Percentiles rank a stretch among this genome's conserved stretches.
phyloP scores from a whole-genome alignment of 2,329 filamentous ascomycete genomes.

The Cadophora gregata region DNA sequence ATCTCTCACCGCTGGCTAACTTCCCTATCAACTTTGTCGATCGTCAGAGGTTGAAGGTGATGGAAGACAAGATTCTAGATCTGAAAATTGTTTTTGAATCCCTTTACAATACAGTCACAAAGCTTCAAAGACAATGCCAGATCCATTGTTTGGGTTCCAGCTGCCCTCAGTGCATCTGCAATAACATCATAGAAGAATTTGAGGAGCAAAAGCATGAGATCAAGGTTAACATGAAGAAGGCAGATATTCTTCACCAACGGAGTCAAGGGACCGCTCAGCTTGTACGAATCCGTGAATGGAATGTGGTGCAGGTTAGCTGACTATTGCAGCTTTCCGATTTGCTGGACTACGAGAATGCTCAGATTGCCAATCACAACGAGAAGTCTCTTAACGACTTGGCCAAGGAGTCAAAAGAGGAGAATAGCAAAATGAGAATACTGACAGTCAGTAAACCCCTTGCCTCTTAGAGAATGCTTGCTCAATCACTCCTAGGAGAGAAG shows the following conservation, averaged over 20 bases:
- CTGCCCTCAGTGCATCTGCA: background rate
- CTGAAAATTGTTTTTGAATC: constrained; percentile 31
- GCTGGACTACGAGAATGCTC: constrained; percentile 32
- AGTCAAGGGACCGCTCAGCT: constrained; percentile 31
- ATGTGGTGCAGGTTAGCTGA: no score
- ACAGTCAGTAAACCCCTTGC: constrained; percentile 24
- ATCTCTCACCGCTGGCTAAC: constrained; percentile 25
- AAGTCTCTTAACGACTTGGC: constrained; percentile 29
- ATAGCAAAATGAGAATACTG: constrained; percentile 30
- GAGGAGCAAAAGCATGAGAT: constrained; percentile 30
- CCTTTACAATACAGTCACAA: constrained; percentile 24
- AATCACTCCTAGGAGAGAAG: constrained; percentile 29
- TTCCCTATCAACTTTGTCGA: constrained; percentile 32
- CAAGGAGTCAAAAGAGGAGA: constrained; percentile 29
- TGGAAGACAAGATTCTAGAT: constrained; percentile 36
- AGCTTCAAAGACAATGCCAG: background rate
- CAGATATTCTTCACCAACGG: constrained; percentile 25
- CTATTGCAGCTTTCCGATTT: constrained; percentile 30
- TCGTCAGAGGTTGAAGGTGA: constrained; percentile 34
- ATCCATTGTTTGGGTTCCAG: background rate
- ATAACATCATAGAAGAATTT: constrained; percentile 26
- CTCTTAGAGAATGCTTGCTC: background rate
- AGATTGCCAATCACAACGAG: background rate
- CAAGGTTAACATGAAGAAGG: constrained; percentile 25
- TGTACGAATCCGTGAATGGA: constrained; percentile 7